Evolutionary conservation across 169 alveolate genomes (phyloP), one percentile per base, ranked within the genome.

Genomic region (Cryptosporidium meleagridis): DNA sequence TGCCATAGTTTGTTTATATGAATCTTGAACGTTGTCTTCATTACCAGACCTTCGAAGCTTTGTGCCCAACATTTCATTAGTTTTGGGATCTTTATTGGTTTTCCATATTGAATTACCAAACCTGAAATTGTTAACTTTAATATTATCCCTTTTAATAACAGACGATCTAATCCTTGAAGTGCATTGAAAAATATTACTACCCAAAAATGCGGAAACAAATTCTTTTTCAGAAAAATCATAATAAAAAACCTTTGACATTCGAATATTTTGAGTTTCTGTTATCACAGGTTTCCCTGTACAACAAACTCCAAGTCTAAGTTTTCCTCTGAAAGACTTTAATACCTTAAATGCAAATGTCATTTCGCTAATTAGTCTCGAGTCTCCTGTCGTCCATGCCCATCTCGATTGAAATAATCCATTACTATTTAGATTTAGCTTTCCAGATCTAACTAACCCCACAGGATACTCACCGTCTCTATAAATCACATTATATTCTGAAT

Each of bases 311-410:
- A 80, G 31, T 39, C 89, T 80, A 21, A 80, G 68, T 21, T 65
- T 80, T 14, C 89, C 89, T 33, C 89, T 80, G 18, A 41, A 45
- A 26, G 89, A 44, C n/a, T 80, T 80, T 8, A 67, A 41, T 44
- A 80, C 29, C 18, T 80, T 61, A 37, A 80, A 80, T 37, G 89
- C 89, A 62, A 80, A 80, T 21, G 89, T 80, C 89, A 80, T 80
- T 51, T 80, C 89, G 44, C 89, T 80, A 31, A 80, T 65, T 18
- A 65, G 45, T 45, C 89, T 26, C 31, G 89, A 65, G 23, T 80
- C 89, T 31, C 89, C 89, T 6, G 75, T 80, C 44, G 89, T 80
- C 89, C 89, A 80, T 61, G 89, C 89, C 89, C 89, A 80, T 29
- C 89, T 80, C 6, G 62, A 31, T 26, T 62, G 75, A 62, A 62